Conservation (phyloP, 2,329 filamentous ascomycete species). For the Periconia digitata region DNA sequence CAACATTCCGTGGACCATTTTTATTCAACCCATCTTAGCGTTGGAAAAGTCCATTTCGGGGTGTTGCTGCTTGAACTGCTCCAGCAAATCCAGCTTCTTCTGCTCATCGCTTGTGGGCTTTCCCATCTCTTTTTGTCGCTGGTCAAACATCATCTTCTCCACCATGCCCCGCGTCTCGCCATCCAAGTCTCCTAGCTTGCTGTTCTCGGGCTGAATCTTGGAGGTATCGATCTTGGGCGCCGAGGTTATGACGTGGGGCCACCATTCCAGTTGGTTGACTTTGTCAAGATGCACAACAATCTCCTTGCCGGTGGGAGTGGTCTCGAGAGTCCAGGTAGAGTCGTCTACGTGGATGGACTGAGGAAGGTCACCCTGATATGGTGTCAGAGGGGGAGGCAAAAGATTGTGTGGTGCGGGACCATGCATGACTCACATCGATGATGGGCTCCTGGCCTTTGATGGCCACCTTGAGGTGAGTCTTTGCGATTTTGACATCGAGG, state of each 20-base stretch:
- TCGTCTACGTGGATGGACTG: conserved; percentile 81
- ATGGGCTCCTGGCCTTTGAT: conserved; percentile 88
- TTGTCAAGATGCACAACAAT: conserved; percentile 93
- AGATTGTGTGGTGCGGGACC: background rate
- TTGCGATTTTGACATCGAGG: conserved; percentile 79
- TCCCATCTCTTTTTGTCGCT: conserved; percentile 92
- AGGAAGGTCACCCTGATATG: conserved; percentile 74
- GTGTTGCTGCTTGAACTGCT: conserved; percentile 82
- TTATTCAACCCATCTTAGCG: conserved; percentile 57
- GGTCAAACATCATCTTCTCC: conserved; percentile 99
- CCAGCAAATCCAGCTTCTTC: conserved; percentile 89
- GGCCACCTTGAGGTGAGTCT: conserved; percentile 73
- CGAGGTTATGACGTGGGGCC: conserved; percentile 83
- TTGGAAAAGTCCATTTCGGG: conserved; percentile 71
- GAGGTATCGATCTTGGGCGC: conserved; percentile 92
- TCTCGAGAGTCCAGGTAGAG: conserved; percentile 88
- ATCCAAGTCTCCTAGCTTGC: conserved; percentile 87
- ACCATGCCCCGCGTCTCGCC: conserved; percentile 96
- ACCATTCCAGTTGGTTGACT: conserved; percentile 97
- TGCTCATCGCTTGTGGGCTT: conserved; percentile 90
- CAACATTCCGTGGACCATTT: background rate
- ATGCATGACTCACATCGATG: conserved; percentile 63
- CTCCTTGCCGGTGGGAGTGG: conserved; percentile 67
- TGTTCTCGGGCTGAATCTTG: conserved; percentile 93
- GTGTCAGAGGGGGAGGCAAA: conserved; percentile 8